Evolutionary conservation across 495 filamentous ascomycete species (phyloP), one percentile per base, ranked within the genome.

Genomic region (Xylaria telfairii): DNA sequence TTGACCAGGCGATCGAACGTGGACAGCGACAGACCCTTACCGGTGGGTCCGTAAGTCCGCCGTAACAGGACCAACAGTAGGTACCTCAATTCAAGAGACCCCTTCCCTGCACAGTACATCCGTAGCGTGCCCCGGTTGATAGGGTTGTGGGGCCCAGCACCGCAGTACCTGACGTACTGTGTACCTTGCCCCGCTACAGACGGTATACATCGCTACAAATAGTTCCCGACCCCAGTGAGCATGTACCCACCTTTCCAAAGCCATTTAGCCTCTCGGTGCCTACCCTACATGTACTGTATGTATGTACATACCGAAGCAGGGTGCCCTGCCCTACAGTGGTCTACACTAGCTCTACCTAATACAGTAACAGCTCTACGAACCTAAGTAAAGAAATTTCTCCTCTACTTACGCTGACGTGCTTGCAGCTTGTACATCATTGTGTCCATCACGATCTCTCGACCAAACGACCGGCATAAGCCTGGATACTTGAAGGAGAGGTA

Each of bases 1-100:
- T 71, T 71, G 69, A 21, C 69, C 32, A 67, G 53, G 54, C 53
- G 69, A 71, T 71, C 69, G 69, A 71, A 54, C 9, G 41, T 56
- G 54, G 21, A 44, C 61, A 13, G 21, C 61, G 37, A 42, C 41
- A 47, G 39, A 47, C 41, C 61, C 61, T 47, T 62, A 62, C 21
- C 12, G 28, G 37, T 42, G 21, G 21, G 0, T 2, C 57, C 57
- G 30, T 28, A 19, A n/a, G n/a, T n/a, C n/a, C n/a, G n/a, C n/a
- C 7, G 21, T 26, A 7, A 2, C 49, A 17, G 7, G 49, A 53
- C 49, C 21, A 3, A 10, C 10, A n/a, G 13, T 12, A 32, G 26
- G 57, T 15, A 15, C 30, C 17, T 34, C 17, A 21, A 13, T 34
- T 3, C 24, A 54, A 41, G 37, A 21, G 56, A 59, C 56, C 56